These are phyloP conservation scores for Petunia axillaris DNA, from an alignment of 257 asterid genomes.

Conservation along the genomic window DNA sequence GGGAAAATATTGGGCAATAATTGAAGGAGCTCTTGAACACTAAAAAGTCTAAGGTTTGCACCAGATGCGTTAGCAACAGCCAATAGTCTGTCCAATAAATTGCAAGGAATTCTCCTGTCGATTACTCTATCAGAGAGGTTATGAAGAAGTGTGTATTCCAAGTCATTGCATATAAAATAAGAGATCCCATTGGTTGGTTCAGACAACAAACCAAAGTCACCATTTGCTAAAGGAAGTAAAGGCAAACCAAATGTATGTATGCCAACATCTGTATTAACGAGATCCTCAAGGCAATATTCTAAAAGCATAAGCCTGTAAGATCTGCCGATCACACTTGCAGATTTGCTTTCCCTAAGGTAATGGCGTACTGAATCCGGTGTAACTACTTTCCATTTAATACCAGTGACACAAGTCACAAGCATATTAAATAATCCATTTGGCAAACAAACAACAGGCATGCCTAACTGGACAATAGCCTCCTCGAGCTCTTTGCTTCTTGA, in stretches of 20 bases:
- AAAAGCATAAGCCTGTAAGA: slow-evolving; percentile 64
- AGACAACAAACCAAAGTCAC: slow-evolving; percentile 73
- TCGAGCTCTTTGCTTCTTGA: slow-evolving; percentile 64
- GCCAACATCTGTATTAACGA: slow-evolving; percentile 83
- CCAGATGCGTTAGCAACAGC: slow-evolving; percentile 81
- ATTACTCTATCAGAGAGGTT: slow-evolving; percentile 63
- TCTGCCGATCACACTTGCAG: slow-evolving; percentile 50
- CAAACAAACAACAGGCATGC: slow-evolving; percentile 86
- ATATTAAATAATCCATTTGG: slow-evolving; percentile 67
- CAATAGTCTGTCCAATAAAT: slow-evolving; percentile 57
- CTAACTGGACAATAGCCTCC: slow-evolving; percentile 74
- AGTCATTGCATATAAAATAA: slow-evolving; percentile 78
- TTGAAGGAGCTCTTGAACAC: slow-evolving; percentile 56
- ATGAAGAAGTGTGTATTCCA: slow-evolving; percentile 78
- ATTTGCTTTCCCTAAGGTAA: slow-evolving; percentile 57
- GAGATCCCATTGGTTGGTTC: slow-evolving; percentile 54
- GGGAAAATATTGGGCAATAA: slow-evolving; percentile 71
- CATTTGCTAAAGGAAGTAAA: slow-evolving; percentile 92
- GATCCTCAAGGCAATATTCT: slow-evolving; percentile 95
- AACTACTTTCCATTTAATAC: slow-evolving; percentile 61
- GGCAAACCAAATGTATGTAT: slow-evolving; percentile 56
- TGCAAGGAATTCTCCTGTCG: slow-evolving; percentile 68
- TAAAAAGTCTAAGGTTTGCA: slow-evolving; percentile 68
- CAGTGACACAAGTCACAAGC: slow-evolving; percentile 60
- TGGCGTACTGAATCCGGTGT: slow-evolving; percentile 88